Evolutionary conservation across 2,329 filamentous ascomycete genomes (phyloP), one percentile per base, ranked within the genome.

Genomic region (Penicillium thymicola): DNA sequence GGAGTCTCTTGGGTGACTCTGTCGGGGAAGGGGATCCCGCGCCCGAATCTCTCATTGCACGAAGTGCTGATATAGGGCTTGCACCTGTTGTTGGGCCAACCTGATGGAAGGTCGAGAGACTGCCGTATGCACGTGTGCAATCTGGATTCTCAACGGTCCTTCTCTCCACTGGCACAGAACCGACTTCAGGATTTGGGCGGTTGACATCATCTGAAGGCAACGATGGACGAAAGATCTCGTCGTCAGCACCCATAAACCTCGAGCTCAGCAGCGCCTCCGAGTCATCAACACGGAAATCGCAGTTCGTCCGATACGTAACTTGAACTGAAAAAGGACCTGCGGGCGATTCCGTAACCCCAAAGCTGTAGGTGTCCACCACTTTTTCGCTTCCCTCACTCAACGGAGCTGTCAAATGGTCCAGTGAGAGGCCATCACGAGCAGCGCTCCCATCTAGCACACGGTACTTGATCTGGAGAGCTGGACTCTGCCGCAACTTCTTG

Each of bases 261-360:
- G 93, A 97, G 76, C 92, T 96, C 42, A 97, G 76, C 9, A 97
- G 77, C 5, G 92, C 88, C 74, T 97, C 94, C 0, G 92, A 89
- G 73, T 97, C 91, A 66, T 96, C 93, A 38, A 97, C 86, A 44
- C 89, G 86, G 73, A 99, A 97, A 67, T 89, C 91, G 77, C 90
- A 96, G 68, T 94, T 91, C 56, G 86, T 89, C 60, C 94, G 88
- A 75, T 96, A 96, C 11, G 87, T 86, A 30, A 96, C 90, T 37
- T 88, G 85, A 50, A 93, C 87, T 55, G 86, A 88, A 65, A 99
- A 85, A 5, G 89, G 86, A 27, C 94, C 94, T 28, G 91, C 89
- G 11, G 92, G 92, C 30, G 93, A 90, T 57, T 96, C 90, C 18
- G 94, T 86, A 51, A 91, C 86, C 18, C 89, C 89, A 76, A 97